Base-by-base conservation (phyloP, 306 rosid genomes). In the Hippophae rhamnoides region DNA sequence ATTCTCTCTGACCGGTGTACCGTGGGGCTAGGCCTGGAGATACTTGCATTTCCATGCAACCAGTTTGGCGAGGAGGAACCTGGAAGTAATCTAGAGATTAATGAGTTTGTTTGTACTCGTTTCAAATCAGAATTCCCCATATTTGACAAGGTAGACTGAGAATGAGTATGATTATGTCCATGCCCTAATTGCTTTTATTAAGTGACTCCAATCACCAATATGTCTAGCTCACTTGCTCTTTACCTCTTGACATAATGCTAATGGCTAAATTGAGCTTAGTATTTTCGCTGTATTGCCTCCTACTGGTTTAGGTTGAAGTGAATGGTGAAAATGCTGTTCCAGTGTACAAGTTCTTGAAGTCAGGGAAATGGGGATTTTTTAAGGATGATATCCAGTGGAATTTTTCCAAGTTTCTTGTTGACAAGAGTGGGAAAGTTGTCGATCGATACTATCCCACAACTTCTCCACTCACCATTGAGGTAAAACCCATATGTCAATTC, bases 381-480 rank as follows among this genome's bases (percentile, higher is more conserved):
- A 93, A 95, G 55, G 86, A 92, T 47, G 13, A 14, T 42, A 82
- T 92, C 65, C 88, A 92, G 75, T 92, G 99, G 99, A 92, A 92
- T 81, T 92, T 88, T 64, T 68, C 96, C 60, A 92, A 92, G 72
- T 92, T 92, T 76, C 86, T 92, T 59, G 84, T 92, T 56, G 86
- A 88, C 72, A 86, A 92, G 76, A 82, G 86, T 0, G 99, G 99
- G 44, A 76, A 88, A 8, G 95, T 92, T 18, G 88, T 85, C 31
- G 90, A 92, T 9, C 99, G 99, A 23, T 92, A 92, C 67, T 95
- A 93, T 25, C 99, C 99, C 7, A 92, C 96, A 38, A 92, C 95
- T 53, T 80, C 96, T 60, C 99, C 99, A 13, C 94, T 92, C 27
- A 82, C 85, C 85, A 88, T 92, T 57, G 96, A 92, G 94, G 99